Percentiles rank a stretch among this genome's conserved stretches.
phyloP scores from a whole-genome alignment of 371 early-diverging fungal species.

The Cladochytrium tenue region DNA sequence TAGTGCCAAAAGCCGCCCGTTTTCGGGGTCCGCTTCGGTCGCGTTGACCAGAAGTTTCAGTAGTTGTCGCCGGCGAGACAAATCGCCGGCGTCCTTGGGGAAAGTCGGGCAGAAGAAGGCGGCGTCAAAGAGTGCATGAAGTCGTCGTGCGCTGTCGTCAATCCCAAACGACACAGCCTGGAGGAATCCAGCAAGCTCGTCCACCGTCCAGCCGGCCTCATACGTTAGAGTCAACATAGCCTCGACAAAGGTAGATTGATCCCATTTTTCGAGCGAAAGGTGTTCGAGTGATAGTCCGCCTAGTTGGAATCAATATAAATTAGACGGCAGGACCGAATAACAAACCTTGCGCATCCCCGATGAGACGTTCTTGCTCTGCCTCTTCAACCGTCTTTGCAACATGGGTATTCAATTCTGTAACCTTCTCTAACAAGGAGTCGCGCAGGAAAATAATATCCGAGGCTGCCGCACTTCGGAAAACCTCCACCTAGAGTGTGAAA shows the following conservation, averaged over 20 bases:
- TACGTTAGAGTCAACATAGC: slow-evolving; percentile 10
- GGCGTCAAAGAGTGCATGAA: slow-evolving; percentile 17
- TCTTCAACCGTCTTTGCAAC: slow-evolving; percentile 22
- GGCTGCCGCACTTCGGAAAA: slow-evolving; percentile 9
- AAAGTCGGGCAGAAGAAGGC: slow-evolving; percentile 25
- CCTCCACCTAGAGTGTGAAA: slow-evolving; percentile 12
- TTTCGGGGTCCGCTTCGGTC: not conserved
- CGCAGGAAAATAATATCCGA: slow-evolving; percentile 17
- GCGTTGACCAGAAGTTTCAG: slow-evolving; percentile 17
- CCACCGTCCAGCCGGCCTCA: slow-evolving; percentile 29
- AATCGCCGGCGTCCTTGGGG: not conserved
- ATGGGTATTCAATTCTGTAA: slow-evolving; percentile 15
- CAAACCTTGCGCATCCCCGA: not conserved
- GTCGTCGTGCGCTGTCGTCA: slow-evolving; percentile 17
- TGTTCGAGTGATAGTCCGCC: slow-evolving; percentile 13
- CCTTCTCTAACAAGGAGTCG: slow-evolving; percentile 25
- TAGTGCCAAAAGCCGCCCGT: not conserved
- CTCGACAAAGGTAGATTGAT: slow-evolving; percentile 22
- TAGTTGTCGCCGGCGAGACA: not conserved
- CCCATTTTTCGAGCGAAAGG: slow-evolving; percentile 20
- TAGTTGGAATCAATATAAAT: not conserved
- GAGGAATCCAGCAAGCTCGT: slow-evolving; percentile 33
- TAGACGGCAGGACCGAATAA: not conserved
- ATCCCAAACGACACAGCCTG: slow-evolving; percentile 25
- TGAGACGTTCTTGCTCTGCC: slow-evolving; percentile 1